Conservation (phyloP, 1,284 basidiomycete species). For the Fomitopsis schrenkii region DNA sequence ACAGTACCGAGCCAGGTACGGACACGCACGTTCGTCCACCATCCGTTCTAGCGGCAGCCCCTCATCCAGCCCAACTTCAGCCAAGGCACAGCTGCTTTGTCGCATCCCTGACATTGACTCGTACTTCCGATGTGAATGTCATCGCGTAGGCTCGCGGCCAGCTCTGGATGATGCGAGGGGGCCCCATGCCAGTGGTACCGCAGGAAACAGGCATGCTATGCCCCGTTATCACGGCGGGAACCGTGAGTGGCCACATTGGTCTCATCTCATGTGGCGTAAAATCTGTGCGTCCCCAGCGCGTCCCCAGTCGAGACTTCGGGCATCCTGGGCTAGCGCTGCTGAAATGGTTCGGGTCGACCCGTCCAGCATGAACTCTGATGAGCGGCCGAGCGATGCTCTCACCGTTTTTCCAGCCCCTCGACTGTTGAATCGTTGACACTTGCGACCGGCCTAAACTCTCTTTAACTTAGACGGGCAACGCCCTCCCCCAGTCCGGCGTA, state of each 20-base stretch:
- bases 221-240: background rate
- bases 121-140: background rate
- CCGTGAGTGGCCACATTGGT: background rate
- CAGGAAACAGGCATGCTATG: background rate
- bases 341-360: background rate
- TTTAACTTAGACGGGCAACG: background rate
- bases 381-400: background rate
- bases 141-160: no score
- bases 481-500: background rate
- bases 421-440: background rate
- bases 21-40: background rate
- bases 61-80: background rate
- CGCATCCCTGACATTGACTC: no score
- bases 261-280: background rate
- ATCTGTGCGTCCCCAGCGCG: background rate
- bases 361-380: background rate
- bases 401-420: background rate
- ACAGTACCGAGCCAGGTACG: background rate
- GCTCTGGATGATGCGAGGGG: background rate
- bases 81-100: background rate
- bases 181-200: background rate
- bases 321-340: background rate
- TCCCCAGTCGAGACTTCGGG: background rate
- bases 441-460: background rate
- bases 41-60: background rate